These are phyloP conservation scores for Xylaria sp. DNA, from an alignment of 2,329 filamentous ascomycete species.

Conservation along the genomic window DNA sequence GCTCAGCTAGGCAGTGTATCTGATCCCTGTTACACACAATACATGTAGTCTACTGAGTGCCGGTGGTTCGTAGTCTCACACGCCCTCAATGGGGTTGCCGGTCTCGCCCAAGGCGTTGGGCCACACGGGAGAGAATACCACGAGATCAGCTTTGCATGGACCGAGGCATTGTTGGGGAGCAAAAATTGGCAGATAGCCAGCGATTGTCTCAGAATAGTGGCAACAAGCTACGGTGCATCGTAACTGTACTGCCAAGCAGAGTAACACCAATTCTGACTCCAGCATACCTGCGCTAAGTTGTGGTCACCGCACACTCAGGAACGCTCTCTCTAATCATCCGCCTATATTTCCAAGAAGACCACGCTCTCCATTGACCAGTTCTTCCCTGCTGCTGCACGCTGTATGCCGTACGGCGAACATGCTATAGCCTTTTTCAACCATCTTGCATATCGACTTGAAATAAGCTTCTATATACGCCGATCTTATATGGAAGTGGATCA, in stretches of 20 bases:
- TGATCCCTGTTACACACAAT: not conserved
- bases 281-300: not conserved
- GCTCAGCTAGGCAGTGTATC: conserved; percentile 12
- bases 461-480: conserved; percentile 10
- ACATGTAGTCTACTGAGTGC: not conserved
- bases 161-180: conserved; percentile 8
- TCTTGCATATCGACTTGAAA: not conserved
- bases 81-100: not conserved
- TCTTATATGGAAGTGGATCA: conserved; percentile 8
- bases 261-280: conserved; percentile 4
- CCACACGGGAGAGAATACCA: conserved; percentile 17
- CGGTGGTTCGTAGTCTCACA: conserved; percentile 1
- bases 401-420: not conserved
- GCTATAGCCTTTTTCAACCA: not conserved
- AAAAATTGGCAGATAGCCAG: conserved; percentile 19
- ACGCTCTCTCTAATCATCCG: not conserved
- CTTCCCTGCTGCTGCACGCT: not conserved
- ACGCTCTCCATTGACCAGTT: not conserved
- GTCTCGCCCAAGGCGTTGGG: conserved; percentile 11
- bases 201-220: conserved; percentile 1
- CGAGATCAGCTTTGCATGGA: conserved; percentile 30
- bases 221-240: conserved; percentile 10
- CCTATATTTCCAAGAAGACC: not conserved
- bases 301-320: not conserved
- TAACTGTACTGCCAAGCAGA: not conserved